Evolutionary conservation across 2,329 filamentous ascomycete species (phyloP), one percentile per base, ranked within the genome.

Genomic region (Ilyonectria destructans): DNA sequence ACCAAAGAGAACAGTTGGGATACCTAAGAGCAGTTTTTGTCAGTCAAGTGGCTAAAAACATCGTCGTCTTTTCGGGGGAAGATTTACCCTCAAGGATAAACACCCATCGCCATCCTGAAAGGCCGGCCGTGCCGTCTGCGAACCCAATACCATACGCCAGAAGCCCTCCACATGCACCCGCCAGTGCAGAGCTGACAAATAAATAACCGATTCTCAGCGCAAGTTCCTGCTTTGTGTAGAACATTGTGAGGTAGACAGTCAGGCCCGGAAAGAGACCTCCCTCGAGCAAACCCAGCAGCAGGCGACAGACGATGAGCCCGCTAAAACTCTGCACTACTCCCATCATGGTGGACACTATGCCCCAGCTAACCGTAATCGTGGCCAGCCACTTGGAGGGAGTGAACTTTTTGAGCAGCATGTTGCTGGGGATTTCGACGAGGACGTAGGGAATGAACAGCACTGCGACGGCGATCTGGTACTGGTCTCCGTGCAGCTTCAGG

Each of bases 141-240:
- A 91, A 87, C 0, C 90, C 89, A 69, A 93, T 91, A 0, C 85
- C 90, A 68, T 90, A 93, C 0, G 87, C 87, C 1, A 90, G 79
- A 5, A 90, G 80, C 1, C 88, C 88, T 23, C 87, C 88, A 65
- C 89, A 89, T 19, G 87, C 87, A n/a, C 88, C 88, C 12, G 88
- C 86, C 72, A 89, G 91, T 2, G 87, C 82, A 56, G 84, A 87
- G 4, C 86, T 84, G 8, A 86, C 83, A 3, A 86, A 87, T 13
- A 88, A 83, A 73, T 87, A 89, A 66, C 86, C 87, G 33, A 89
- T 79, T 54, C 88, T 82, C 70, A 89, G 85, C 21, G 88, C 79
- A 12, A 90, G 80, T 76, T 90, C 87, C 59, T 86, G 80, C 65
- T 87, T 82, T 77, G 86, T 87, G 79, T 90, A 89, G 75, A 88